These are phyloP conservation scores for Trifolium dubium DNA, from an alignment of 306 rosid species.

Conservation along the genomic window DNA sequence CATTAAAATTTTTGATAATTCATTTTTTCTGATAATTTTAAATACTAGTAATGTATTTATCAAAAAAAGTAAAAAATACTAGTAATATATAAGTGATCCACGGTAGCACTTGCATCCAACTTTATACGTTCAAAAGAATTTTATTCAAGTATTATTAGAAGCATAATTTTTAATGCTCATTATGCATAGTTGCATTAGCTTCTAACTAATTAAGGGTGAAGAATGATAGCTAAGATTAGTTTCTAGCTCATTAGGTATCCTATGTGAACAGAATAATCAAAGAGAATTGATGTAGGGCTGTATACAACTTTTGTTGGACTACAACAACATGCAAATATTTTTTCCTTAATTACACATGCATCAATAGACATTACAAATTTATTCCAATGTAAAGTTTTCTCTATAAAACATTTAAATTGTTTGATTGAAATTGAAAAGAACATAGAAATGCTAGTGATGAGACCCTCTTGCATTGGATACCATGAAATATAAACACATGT, in stretches of 20 bases:
- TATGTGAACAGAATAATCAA: constrained; percentile 44
- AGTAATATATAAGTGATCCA: no score
- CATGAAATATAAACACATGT: neutral
- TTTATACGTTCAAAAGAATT: constrained; percentile 30
- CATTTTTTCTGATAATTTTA: no score
- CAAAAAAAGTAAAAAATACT: no score
- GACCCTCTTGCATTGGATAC: constrained; percentile 1
- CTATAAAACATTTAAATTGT: neutral
- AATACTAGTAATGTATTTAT: no score
- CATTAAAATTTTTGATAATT: no score
- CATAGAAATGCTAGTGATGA: neutral
- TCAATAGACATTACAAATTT: neutral
- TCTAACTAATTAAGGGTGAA: constrained; percentile 32
- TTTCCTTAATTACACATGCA: neutral
- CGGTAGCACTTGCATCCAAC: constrained; percentile 2
- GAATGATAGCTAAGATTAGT: neutral
- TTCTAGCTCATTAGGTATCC: neutral
- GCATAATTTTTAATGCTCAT: constrained; percentile 29
- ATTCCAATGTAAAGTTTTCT: constrained; percentile 13
- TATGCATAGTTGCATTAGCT: constrained; percentile 42
- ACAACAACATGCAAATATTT: neutral
- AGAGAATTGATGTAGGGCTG: constrained; percentile 18
- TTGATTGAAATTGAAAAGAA: neutral
- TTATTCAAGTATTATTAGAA: constrained; percentile 24
- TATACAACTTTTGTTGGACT: constrained; percentile 27